Percentiles rank a stretch among this genome's conserved stretches.
Evolutionary conservation across 345 rosid genomes (phyloP).

Genomic region (Capsella bursapastoris): DNA sequence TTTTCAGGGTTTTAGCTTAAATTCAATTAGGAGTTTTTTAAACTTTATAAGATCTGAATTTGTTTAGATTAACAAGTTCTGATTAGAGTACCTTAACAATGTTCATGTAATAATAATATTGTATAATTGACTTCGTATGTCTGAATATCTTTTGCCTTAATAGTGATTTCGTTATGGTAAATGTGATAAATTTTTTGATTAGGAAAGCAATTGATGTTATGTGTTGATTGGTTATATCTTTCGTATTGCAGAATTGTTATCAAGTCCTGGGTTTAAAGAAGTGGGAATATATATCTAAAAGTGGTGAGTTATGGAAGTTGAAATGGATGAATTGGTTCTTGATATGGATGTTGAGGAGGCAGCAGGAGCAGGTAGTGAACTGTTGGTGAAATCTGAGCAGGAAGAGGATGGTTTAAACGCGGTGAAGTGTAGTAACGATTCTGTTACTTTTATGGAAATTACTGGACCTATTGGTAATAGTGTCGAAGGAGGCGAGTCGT

Average conservation of each 20-base stretch:
- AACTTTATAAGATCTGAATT: slow-evolving; percentile 24
- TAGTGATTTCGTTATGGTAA: slow-evolving; percentile 10
- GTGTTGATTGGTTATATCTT: neutral
- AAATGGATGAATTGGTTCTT: slow-evolving; percentile 48
- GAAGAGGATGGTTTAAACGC: slow-evolving; percentile 51
- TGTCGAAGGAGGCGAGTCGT: slow-evolving; percentile 56
- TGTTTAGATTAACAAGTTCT: slow-evolving; percentile 1
- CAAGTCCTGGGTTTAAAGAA: slow-evolving; percentile 25
- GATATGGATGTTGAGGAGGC: slow-evolving; percentile 49
- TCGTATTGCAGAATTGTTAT: slow-evolving; percentile 18
- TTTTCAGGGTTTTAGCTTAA: slow-evolving; percentile 29
- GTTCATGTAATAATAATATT: slow-evolving; percentile 3
- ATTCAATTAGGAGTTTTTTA: neutral
- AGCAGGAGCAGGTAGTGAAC: slow-evolving; percentile 38
- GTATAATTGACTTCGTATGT: neutral
- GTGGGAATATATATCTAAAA: slow-evolving; percentile 21
- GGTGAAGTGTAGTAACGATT: slow-evolving; percentile 42
- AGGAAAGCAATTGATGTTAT: slow-evolving; percentile 4
- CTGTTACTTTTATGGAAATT: slow-evolving; percentile 55
- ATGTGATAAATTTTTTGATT: neutral
- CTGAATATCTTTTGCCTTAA: slow-evolving; percentile 20
- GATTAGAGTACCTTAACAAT: neutral
- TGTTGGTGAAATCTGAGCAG: slow-evolving; percentile 50
- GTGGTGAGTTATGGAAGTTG: slow-evolving; percentile 55
- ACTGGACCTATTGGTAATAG: slow-evolving; percentile 54